phyloP scores from a whole-genome alignment of 2,329 filamentous ascomycete species.

The Zalaria obscura region DNA sequence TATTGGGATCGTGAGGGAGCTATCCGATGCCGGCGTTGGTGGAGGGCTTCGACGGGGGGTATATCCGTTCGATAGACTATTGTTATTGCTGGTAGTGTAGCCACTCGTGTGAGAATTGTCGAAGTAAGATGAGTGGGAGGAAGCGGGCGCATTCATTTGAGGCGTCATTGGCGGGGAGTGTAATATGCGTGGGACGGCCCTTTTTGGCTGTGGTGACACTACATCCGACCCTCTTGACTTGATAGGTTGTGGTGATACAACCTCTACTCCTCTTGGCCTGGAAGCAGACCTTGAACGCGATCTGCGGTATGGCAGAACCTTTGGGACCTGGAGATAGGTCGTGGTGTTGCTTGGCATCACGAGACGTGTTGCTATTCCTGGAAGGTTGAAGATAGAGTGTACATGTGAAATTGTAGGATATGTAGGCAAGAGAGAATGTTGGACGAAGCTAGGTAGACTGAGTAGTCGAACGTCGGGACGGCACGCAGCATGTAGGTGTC shows the following conservation, averaged over 20 bases:
- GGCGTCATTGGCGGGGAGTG: not conserved
- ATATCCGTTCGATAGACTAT: too few species aligned
- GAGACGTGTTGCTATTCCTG: not conserved
- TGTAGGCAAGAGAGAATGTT: too few species aligned
- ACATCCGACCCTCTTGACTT: not conserved
- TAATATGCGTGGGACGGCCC: not conserved
- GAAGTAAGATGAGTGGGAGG: not conserved
- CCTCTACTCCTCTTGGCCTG: conserved; percentile 2
- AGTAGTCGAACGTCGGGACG: too few species aligned
- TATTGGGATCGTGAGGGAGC: not conserved
- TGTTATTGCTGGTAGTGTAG: conserved; percentile 4
- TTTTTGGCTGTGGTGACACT: not conserved
- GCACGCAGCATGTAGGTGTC: not conserved
- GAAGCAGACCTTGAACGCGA: conserved; percentile 17
- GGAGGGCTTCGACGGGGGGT: too few species aligned
- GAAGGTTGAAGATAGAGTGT: too few species aligned
- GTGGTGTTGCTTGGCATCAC: conserved; percentile 11
- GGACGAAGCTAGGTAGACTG: too few species aligned
- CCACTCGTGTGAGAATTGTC: not conserved
- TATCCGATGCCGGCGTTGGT: not conserved
- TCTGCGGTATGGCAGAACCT: conserved; percentile 16
- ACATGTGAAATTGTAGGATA: too few species aligned
- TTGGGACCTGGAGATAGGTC: conserved; percentile 23
- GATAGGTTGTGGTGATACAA: conserved; percentile 5
- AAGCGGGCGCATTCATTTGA: not conserved